Percentiles rank a stretch among this genome's conserved stretches.
Evolutionary conservation across 805 yeast genomes (phyloP).

Genomic region (Kuraishia borneana): DNA sequence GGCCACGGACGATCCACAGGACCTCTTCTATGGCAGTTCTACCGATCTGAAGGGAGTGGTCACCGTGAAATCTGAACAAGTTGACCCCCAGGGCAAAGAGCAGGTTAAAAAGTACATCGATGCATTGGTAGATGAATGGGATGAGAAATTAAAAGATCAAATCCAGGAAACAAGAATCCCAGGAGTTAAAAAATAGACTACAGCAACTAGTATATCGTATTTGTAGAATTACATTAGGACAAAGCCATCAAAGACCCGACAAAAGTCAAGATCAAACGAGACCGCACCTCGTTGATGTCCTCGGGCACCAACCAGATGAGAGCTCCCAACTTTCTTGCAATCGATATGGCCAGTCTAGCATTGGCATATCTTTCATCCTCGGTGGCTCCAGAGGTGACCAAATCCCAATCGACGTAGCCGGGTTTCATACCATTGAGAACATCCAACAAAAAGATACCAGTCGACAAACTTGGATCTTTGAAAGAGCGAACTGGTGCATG

Average conservation of each 20-base stretch:
- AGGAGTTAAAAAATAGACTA: neutral
- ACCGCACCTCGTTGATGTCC: slow-evolving; percentile 92
- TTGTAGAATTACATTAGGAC: neutral
- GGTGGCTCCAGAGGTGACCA: slow-evolving; percentile 68
- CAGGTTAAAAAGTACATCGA: slow-evolving; percentile 62
- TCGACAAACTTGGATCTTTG: slow-evolving; percentile 67
- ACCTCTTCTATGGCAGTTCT: slow-evolving; percentile 65
- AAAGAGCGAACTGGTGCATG: slow-evolving; percentile 65
- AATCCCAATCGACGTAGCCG: slow-evolving; percentile 92
- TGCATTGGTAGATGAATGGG: slow-evolving; percentile 55
- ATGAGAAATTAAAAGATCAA: slow-evolving; percentile 60
- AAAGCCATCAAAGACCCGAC: slow-evolving; percentile 91
- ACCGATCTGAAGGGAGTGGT: slow-evolving; percentile 54
- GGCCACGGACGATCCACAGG: slow-evolving; percentile 38
- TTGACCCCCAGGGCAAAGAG: slow-evolving; percentile 53
- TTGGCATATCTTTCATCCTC: slow-evolving; percentile 88
- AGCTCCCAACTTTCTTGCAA: slow-evolving; percentile 96
- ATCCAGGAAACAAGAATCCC: slow-evolving; percentile 38
- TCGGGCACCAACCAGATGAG: slow-evolving; percentile 99
- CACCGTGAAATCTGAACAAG: slow-evolving; percentile 40
- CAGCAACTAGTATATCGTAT: neutral
- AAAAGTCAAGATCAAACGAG: slow-evolving; percentile 86
- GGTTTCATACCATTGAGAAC: slow-evolving; percentile 90
- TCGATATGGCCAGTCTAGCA: slow-evolving; percentile 94
- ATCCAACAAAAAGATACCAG: slow-evolving; percentile 77